These are phyloP conservation scores for Coccomyxa subellipsoidea DNA, from an alignment of 163 green algal species.

Conservation along the genomic window DNA sequence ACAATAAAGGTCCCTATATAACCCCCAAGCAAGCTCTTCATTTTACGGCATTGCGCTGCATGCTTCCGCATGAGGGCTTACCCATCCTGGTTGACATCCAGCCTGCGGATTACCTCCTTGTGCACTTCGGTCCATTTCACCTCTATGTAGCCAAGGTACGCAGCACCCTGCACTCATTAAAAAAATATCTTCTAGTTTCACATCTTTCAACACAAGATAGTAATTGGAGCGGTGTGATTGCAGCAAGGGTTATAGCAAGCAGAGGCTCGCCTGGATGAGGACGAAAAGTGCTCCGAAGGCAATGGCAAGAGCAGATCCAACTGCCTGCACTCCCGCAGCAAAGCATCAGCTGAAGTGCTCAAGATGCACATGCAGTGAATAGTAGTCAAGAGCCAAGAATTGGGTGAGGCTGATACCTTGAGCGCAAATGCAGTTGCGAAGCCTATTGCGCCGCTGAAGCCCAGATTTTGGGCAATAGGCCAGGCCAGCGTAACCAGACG, in stretches of 20 bases:
- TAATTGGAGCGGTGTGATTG: no score
- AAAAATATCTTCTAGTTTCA: not conserved
- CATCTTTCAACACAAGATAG: no score
- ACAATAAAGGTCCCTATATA: not conserved
- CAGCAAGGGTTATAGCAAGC: no score
- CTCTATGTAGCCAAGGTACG: not conserved
- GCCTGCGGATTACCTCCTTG: conserved; percentile 1
- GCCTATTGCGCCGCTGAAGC: not conserved
- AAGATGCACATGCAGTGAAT: no score
- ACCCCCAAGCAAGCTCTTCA: not conserved
- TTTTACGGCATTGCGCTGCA: not conserved
- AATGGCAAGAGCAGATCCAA: not conserved
- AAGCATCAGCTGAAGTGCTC: no score
- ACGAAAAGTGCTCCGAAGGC: not conserved
- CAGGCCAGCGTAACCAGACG: not conserved
- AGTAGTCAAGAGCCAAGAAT: no score
- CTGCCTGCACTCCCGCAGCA: not conserved
- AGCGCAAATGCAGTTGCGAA: not conserved
- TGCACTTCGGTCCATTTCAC: conserved; percentile 1
- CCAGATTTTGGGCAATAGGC: not conserved
- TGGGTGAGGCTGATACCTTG: no score
- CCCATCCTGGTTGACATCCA: conserved; percentile 1
- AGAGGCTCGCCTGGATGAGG: not conserved
- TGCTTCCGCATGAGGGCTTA: not conserved
- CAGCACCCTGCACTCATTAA: not conserved